Conservation (phyloP, 192 early-diverging fungal genomes). For the Podila horticola region DNA sequence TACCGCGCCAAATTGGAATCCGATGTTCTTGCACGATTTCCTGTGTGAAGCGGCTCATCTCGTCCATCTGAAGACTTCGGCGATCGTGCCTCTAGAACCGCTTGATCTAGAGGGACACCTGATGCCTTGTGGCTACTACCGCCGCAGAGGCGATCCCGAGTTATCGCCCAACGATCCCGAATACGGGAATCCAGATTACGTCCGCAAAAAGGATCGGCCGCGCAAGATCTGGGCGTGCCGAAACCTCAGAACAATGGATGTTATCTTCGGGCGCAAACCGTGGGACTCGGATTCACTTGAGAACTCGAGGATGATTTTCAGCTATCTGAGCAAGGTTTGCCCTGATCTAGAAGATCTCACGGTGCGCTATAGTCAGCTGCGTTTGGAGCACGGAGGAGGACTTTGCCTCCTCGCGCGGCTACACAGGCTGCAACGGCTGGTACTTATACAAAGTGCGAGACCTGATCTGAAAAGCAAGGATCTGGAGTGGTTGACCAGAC, state of each 20-base stretch:
- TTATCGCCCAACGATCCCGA: neutral
- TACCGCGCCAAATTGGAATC: neutral
- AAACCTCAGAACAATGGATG: neutral
- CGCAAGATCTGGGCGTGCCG: constrained; percentile 2
- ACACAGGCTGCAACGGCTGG: neutral
- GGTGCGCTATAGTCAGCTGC: neutral
- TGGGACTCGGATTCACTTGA: neutral
- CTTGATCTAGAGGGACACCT: neutral
- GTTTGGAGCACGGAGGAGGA: neutral
- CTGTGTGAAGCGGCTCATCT: neutral
- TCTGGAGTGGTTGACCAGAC: neutral
- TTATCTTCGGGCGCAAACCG: neutral
- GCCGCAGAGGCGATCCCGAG: neutral
- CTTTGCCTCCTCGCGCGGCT: neutral
- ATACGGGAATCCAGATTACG: neutral
- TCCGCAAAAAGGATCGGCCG: neutral
- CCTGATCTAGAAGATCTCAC: neutral
- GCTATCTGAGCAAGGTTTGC: neutral
- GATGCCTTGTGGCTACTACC: neutral
- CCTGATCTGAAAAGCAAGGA: neutral
- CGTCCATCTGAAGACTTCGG: neutral
- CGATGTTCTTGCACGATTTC: neutral
- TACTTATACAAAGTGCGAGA: neutral
- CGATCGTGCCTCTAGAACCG: neutral
- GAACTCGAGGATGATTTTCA: neutral